Base-by-base conservation (phyloP, 2,329 filamentous ascomycete genomes). In the Eurotiales sp. region DNA sequence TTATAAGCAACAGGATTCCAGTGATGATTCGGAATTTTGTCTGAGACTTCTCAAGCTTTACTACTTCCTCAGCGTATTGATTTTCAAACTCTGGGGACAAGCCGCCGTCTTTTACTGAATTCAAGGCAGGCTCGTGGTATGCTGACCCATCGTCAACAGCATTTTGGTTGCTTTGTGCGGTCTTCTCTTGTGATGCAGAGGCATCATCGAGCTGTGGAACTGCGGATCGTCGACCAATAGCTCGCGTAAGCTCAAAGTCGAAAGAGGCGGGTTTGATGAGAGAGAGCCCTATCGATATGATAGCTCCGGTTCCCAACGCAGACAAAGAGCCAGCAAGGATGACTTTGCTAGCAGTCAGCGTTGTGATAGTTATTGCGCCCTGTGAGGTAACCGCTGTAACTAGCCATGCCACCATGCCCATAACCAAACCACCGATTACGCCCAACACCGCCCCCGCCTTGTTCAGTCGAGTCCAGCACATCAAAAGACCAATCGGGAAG, bases 241-340 rank as follows among this genome's bases (percentile, higher is more conserved):
- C 41, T 43, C 41, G 41, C 23, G 41, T 43, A 19, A 43, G 41
- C 25, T 43, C 25, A 19, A 29, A 43, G 41, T 43, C 41, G n/a
- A 43, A 43, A 15, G 41, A 43, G 25, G 41, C 41, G 11, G 41
- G 41, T n/a, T 43, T 43, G n/a, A 43, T 30, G 23, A 43, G 23
- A 8, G 41, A 43, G n/a, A 43, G 8, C n/a, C 41, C 41, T 30
- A 43, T 27, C 3, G 41, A 43, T 30, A 43, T 11, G 5, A 43
- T 43, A 29, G 41, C 41, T 2, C 41, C 41, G 11, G 25, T 43
- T 6, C 41, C 41, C 8, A 43, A 25, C n/a, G 41, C 41, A 11
- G 41, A 43, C 15, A 43, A 19, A 19, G 41, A 43, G 23, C 41
- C 41, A 3, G 41, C 12, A 29, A 43, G 41, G 14, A 43, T 43